Evolutionary conservation across 1,284 basidiomycete species (phyloP), one percentile per base, ranked within the genome.

Genomic region (Leccinum subrobustum): DNA sequence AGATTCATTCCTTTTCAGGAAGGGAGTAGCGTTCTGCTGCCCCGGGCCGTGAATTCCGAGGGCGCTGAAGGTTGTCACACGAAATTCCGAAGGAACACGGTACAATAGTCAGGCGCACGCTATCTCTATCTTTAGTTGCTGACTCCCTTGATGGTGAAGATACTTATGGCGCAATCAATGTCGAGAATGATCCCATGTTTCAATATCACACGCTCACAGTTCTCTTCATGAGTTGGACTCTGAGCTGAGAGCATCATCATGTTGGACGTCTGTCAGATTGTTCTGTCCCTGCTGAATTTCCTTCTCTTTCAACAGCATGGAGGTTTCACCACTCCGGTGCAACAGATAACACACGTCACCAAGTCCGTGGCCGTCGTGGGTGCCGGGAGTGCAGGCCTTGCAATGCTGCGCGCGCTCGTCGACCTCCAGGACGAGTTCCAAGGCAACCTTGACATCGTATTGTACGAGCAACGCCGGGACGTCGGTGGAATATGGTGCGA

Each of bases 281-380:
- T 64, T 4, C 48, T 63, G 6, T 66, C 62, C 1, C 14, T 72
- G 20, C 7, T 62, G 12, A 60, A 59, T 35, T 60, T 59, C 20
- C 14, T 62, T n/a, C 20, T 70, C 27, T 44, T 65, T 27, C 50
- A 50, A 20, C 65, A 44, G 44, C 39, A 59, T 44, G 57, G 27
- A 6, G 53, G 57, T 14, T 51, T 52, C 12, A 20, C 12, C 20
- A 2, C 12, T 16, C 27, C 53, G 12, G 33, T 14, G n/a, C 57
- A 60, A 42, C 60, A 39, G 42, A 20, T 1, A 1, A 37, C 65
- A 1, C 65, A 70, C 3, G 54, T 5, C 4, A 52, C 16, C 35
- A 85, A 84, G 71, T 80, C 79, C 1, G 79, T 86, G 52, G 83
- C 79, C 7, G 79, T 86, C 54, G 73, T 82, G 3, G 81, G 80